Conservation (phyloP, 2,329 filamentous ascomycete genomes). For the Calonectria leucothoes region DNA sequence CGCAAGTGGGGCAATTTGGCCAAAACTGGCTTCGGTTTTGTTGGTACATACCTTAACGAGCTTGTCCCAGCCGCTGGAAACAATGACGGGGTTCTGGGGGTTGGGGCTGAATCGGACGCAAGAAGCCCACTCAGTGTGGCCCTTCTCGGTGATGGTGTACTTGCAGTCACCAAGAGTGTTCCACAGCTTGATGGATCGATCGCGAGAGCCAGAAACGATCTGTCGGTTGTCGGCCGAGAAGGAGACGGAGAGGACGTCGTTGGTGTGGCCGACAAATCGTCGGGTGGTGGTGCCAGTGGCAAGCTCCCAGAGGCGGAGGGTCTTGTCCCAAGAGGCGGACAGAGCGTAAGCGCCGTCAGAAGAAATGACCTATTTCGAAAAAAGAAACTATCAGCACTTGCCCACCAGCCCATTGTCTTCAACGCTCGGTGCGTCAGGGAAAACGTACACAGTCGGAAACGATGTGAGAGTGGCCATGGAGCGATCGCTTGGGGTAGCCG, state of each 20-base stretch:
- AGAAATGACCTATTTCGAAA: slow-evolving; percentile 84
- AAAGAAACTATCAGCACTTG: slow-evolving; percentile 36
- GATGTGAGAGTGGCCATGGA: slow-evolving; percentile 99
- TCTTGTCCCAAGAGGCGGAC: slow-evolving; percentile 99
- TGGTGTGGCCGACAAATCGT: slow-evolving; percentile 98
- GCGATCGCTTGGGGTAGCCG: slow-evolving; percentile 98
- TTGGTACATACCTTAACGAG: slow-evolving; percentile 91
- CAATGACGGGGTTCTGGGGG: slow-evolving; percentile 99
- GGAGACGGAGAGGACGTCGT: slow-evolving; percentile 99
- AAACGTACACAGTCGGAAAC: slow-evolving; percentile 98
- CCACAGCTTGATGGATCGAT: slow-evolving; percentile 99
- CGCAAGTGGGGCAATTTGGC: background rate
- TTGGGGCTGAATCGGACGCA: slow-evolving; percentile 99
- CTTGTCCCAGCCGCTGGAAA: slow-evolving; percentile 99
- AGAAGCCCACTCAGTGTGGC: slow-evolving; percentile 99
- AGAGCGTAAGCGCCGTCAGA: slow-evolving; percentile 99
- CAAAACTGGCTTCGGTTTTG: background rate
- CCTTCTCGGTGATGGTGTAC: slow-evolving; percentile 99
- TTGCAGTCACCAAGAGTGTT: slow-evolving; percentile 99
- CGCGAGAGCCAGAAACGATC: slow-evolving; percentile 98
- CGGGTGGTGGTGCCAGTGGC: slow-evolving; percentile 96
- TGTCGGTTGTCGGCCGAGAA: slow-evolving; percentile 99
- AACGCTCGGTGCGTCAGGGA: slow-evolving; percentile 17
- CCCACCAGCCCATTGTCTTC: background rate
- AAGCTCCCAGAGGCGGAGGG: slow-evolving; percentile 99